Base-by-base conservation (phyloP, 2,329 filamentous ascomycete species). In the Onygenales sp. region DNA sequence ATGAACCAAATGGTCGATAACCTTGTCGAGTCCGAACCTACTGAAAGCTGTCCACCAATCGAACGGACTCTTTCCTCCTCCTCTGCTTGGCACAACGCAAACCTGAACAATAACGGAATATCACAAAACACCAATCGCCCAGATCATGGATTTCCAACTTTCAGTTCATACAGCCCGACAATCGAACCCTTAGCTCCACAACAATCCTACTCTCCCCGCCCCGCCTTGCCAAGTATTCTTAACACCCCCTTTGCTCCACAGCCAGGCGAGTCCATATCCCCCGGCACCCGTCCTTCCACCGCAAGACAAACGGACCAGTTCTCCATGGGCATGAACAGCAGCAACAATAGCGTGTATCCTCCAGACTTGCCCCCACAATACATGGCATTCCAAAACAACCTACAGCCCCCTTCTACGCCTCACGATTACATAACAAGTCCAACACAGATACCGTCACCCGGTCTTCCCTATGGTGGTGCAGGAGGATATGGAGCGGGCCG, bases 1-100 rank as follows among this genome's bases (percentile, higher is more conserved):
- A 77, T 81, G 69, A 74, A 73, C 56, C 73, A 72, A 8, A 82
- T 83, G 80, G 80, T 83, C 11, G 77, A 83, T 58, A 72, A 78
- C 54, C 67, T 83, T 32, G 71, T 83, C 49, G 69, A 68, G 43
- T 63, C 63, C 17, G 69, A 74, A 48, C 70, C 72, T 31, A 66
- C 70, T 42, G 58, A 58, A 56, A 51, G 51, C 49, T 62, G 36
- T 21, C 44, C 52, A 2, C 40, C 49, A 21, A 45, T 40, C 13
- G 51, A 37, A 14, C 42, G 42, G 37, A 37, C 45, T n/a, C 42
- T 40, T 34, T 52, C 49, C 2, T 37, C 49, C 11, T 39, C 49
- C 10, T 34, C 42, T 1, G 42, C 33, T n/a, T 52, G 49, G 49
- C 32, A 34, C 27, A 45, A 52, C 32, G 40, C 48, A 43, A 43